Evolutionary conservation across 352 stramenopile genomes (phyloP).

Genomic region (Phytophthora constricta): DNA sequence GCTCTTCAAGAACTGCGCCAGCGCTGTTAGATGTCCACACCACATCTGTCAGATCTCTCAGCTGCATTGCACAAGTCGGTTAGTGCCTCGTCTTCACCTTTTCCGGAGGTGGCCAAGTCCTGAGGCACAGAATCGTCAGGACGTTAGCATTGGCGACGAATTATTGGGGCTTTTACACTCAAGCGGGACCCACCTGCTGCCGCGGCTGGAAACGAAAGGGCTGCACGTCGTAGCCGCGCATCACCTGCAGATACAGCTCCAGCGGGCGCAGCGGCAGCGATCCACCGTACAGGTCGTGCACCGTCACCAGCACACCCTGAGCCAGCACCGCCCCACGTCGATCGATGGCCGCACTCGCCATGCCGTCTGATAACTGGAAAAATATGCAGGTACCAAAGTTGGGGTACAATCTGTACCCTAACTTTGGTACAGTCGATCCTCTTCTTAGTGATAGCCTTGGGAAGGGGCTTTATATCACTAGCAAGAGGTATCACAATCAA

Average conservation of each 20-base stretch:
- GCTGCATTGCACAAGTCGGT: neutral
- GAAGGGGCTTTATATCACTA: too few species aligned
- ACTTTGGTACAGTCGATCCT: too few species aligned
- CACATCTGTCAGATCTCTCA: neutral
- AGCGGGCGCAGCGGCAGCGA: slow-evolving; percentile 49
- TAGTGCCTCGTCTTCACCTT: slow-evolving; percentile 47
- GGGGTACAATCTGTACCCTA: too few species aligned
- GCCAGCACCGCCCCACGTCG: slow-evolving; percentile 50
- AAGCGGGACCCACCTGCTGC: slow-evolving; percentile 36
- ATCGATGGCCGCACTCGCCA: slow-evolving; percentile 58
- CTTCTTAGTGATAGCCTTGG: too few species aligned
- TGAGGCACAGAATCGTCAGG: slow-evolving; percentile 12
- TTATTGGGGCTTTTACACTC: too few species aligned
- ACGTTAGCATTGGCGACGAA: neutral
- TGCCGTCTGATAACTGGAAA: too few species aligned
- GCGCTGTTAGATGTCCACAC: slow-evolving; percentile 29
- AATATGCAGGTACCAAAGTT: too few species aligned
- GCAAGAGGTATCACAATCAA: too few species aligned
- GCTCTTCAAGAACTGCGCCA: slow-evolving; percentile 55
- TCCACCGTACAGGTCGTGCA: slow-evolving; percentile 72
- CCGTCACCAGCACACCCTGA: slow-evolving; percentile 62
- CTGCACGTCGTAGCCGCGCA: slow-evolving; percentile 50
- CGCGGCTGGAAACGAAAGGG: slow-evolving; percentile 58
- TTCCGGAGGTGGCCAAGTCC: slow-evolving; percentile 44
- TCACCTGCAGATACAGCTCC: slow-evolving; percentile 49